Conservation (phyloP, 2,329 filamentous ascomycete genomes). For the Fusarium palustre region DNA sequence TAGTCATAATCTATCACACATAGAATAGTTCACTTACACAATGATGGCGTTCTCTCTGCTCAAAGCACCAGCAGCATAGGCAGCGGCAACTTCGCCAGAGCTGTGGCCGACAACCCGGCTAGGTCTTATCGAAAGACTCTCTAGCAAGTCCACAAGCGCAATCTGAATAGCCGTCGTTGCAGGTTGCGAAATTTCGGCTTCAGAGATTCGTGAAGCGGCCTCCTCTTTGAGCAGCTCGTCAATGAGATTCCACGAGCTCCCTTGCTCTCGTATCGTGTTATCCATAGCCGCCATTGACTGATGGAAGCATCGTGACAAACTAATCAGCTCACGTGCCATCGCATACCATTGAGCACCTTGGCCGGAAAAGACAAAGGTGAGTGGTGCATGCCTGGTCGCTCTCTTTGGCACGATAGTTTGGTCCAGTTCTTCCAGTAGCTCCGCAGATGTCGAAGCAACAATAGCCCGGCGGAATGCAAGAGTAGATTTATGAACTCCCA, state of each 20-base stretch:
- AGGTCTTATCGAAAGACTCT: not conserved
- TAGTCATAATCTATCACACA: not conserved
- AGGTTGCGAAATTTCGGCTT: constrained; percentile 10
- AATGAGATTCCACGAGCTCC: not conserved
- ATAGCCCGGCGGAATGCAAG: constrained; percentile 6
- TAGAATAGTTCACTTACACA: not conserved
- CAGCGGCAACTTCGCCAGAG: constrained; percentile 11
- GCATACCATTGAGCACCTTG: constrained; percentile 12
- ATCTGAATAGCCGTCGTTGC: constrained; percentile 9
- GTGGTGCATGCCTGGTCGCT: not conserved
- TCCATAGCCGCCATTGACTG: constrained; percentile 6
- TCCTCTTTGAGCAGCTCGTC: not conserved
- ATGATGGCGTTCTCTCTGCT: not conserved
- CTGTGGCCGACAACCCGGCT: constrained; percentile 6
- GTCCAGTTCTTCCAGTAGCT: not conserved
- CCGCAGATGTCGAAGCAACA: not conserved
- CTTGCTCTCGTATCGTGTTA: not conserved
- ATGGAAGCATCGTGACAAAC: not conserved
- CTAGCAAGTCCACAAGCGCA: constrained; percentile 3
- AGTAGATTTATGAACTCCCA: not conserved
- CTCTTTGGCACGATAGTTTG: not conserved
- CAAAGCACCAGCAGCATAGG: constrained; percentile 7
- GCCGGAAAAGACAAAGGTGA: constrained; percentile 5
- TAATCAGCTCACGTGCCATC: constrained; percentile 2
- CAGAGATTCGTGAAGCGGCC: not conserved